Percentiles rank a stretch among this genome's conserved stretches.
Conservation (phyloP, 768 basidiomycete genomes). For the Amylocystis lapponica region DNA sequence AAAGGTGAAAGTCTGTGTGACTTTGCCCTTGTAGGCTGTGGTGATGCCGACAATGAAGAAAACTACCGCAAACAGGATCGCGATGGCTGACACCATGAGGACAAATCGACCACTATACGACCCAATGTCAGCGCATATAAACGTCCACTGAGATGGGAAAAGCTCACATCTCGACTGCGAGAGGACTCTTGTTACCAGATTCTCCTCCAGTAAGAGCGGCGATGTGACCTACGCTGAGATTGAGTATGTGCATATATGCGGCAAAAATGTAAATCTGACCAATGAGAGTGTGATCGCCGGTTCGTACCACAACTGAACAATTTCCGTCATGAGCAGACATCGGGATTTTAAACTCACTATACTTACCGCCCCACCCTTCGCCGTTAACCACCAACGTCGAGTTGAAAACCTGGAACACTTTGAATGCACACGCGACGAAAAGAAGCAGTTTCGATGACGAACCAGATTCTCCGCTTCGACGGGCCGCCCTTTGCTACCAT, state of each 20-base stretch:
- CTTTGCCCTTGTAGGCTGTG: conserved; percentile 59
- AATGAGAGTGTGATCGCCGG: conserved; percentile 62
- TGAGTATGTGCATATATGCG: conserved; percentile 2
- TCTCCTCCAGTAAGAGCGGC: conserved; percentile 62
- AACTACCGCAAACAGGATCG: conserved; percentile 53
- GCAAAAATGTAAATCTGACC: conserved; percentile 28
- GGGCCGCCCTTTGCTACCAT: conserved; percentile 42
- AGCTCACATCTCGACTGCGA: conserved; percentile 59
- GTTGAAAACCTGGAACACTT: conserved; percentile 51
- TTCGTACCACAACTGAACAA: conserved; percentile 52
- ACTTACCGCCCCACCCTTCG: conserved; percentile 64
- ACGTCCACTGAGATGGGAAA: conserved; percentile 1
- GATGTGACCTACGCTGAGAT: conserved; percentile 47
- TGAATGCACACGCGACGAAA: conserved; percentile 4
- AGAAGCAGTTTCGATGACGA: not conserved
- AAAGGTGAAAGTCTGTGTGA: conserved; percentile 54
- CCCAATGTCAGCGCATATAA: not conserved
- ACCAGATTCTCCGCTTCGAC: conserved; percentile 66
- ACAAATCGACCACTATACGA: conserved; percentile 49
- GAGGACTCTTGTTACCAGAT: conserved; percentile 56
- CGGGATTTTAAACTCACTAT: not conserved
- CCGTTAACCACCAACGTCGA: conserved; percentile 65
- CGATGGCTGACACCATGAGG: conserved; percentile 54
- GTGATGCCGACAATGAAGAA: conserved; percentile 65
- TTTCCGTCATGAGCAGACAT: not conserved